Evolutionary conservation across 1,284 basidiomycete genomes (phyloP), one percentile per base, ranked within the genome.

Genomic region (Golubevia sp.): DNA sequence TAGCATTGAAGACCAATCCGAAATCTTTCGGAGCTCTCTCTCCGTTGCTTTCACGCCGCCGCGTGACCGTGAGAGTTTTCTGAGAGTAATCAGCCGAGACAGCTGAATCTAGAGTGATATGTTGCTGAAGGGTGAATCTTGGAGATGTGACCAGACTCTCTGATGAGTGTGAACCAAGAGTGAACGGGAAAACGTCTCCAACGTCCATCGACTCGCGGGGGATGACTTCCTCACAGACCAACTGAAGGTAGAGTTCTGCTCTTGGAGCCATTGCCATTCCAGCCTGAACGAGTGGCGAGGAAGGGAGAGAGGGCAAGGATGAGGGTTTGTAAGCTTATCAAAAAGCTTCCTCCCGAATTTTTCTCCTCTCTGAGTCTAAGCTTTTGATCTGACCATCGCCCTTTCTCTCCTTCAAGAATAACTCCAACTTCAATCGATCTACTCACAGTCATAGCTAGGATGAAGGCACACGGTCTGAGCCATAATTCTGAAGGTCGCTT

Each of bases 201-300:
- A 34, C 11, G 5, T 34, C 7, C 6, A 52, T 11, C 21, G 50
- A 5, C 21, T 52, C 21, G 13, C 21, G 50, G 11, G 50, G 50
- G 5, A 69, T 60, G 1, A 77, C 62, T 8, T 70, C 51, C 30
- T 82, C 71, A 68, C 80, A 83, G 27, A 76, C 66, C 34, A 83
- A 61, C 59, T 76, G 67, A 53, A 72, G 71, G 60, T 73, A 71
- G 15, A 83, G 65, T 63, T 80, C 79, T 52, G 77, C 62, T 21
- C 73, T 71, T 15, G 77, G 70, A 15, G 76, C 70, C 59, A 83
- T 73, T 62, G 73, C 63, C 57, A 79, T 72, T 3, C 79, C 79
- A 3, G 11, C 30, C 27, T 25, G 23, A 30, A 38, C 20, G 4
- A 23, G 56, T 2, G 18, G 18, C 23, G 56, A 49, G 34, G 13